Base-by-base conservation (phyloP, 2,329 filamentous ascomycete genomes). In the Incumbomyces delicatus region DNA sequence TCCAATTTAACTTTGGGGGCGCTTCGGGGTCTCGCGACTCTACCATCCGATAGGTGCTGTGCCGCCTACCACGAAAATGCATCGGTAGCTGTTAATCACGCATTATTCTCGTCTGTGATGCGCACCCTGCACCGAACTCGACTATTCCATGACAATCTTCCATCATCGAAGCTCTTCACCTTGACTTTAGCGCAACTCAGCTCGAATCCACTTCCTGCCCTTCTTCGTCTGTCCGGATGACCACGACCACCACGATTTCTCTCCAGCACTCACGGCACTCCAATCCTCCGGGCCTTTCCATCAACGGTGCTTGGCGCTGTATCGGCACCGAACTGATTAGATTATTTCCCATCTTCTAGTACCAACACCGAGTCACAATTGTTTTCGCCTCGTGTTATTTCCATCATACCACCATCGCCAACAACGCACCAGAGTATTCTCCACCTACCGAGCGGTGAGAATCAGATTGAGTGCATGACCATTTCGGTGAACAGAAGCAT, bases 371-470 rank as follows among this genome's bases (percentile, higher is more conserved):
- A n/a, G 13, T 35, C 33, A 35, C 13, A 35, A 4, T 12, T 17
- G 13, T 11, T n/a, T n/a, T 35, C 33, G 13, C 6, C 33, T 41
- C 14, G 27, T 13, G 38, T 11, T 18, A 14, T 12, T 29, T 31
- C 18, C 17, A 38, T 38, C 42, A 45, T 37, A 45, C 36, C 36
- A 46, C 44, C 44, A 40, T 13, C 14, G 40, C 37, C 2, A 3
- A 12, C 37, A 13, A 40, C 18, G 32, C 33, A n/a, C 6, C 35
- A 14, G 30, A 5, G 44, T 35, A 40, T 38, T 50, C 37, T 37
- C 42, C 44, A 42, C 39, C 22, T 20, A 34, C 32, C 17, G 22
- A 35, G 43, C 30, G 16, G 22, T 27, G 22, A 27, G 22, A 27
- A 27, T n/a, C n/a, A n/a, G n/a, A 27, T 27, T 8, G 4, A 27